Conservation (phyloP, 192 early-diverging fungal species). For the Gonapodya sp. region DNA sequence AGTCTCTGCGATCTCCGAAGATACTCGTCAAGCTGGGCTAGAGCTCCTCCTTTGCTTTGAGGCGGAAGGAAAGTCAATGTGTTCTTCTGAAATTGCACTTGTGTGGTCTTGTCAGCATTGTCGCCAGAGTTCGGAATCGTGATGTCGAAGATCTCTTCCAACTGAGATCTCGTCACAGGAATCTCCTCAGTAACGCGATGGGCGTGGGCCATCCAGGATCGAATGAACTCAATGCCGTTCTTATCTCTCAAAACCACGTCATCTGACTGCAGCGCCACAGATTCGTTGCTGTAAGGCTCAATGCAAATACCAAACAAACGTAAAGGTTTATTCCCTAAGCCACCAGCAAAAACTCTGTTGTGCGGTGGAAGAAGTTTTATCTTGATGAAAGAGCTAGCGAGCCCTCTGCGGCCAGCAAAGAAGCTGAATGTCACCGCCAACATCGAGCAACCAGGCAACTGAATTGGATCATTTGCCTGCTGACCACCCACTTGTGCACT, state of each 20-base stretch:
- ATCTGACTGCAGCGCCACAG: too few relatives aligned
- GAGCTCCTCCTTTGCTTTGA: constrained; percentile 1
- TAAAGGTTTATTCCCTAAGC: constrained; percentile 24
- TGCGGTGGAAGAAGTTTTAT: constrained; percentile 29
- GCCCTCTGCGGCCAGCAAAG: constrained; percentile 26
- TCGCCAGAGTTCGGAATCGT: constrained; percentile 15
- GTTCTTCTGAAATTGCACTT: constrained; percentile 23
- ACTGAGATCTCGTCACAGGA: constrained; percentile 23
- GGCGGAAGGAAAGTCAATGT: constrained; percentile 5
- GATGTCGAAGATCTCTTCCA: constrained; percentile 12
- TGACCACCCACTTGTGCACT: neutral
- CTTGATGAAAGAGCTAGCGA: constrained; percentile 22
- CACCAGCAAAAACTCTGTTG: constrained; percentile 15
- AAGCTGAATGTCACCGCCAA: constrained; percentile 37
- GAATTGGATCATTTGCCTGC: constrained; percentile 10
- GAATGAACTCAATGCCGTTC: constrained; percentile 36
- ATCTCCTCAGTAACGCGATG: constrained; percentile 36
- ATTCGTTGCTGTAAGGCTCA: constrained; percentile 27
- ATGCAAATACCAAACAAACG: constrained; percentile 42
- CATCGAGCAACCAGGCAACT: constrained; percentile 24
- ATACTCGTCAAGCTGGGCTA: neutral
- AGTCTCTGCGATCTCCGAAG: neutral
- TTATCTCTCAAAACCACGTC: constrained; percentile 28
- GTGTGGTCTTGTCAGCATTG: neutral
- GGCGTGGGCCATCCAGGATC: constrained; percentile 50